A percentile compares a stretch with the other conserved stretches of the same genome.
Conservation (phyloP, 2,329 filamentous ascomycete genomes). For the Grosmannia penicillata region DNA sequence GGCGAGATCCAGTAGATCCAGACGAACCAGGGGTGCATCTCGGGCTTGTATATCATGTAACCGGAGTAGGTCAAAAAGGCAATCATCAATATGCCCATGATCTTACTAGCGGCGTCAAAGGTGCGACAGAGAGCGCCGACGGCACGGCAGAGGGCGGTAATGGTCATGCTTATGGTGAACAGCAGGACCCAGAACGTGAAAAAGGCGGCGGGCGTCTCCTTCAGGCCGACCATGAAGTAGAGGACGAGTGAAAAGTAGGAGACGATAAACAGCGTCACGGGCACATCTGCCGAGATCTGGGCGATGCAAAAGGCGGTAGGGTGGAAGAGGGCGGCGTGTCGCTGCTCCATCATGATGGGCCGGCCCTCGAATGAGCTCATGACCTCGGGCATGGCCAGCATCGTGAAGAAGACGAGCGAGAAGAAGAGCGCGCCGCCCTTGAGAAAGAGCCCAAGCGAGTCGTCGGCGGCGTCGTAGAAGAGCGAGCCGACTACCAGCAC, state of each 20-base stretch:
- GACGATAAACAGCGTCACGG: slow-evolving; percentile 46
- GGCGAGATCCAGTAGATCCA: slow-evolving; percentile 55
- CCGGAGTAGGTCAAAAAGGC: slow-evolving; percentile 53
- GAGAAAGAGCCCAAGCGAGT: slow-evolving; percentile 49
- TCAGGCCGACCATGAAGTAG: slow-evolving; percentile 65
- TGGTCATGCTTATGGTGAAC: slow-evolving; percentile 35
- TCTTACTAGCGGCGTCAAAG: slow-evolving; percentile 47
- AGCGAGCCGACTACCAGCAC: slow-evolving; percentile 61
- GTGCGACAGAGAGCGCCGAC: slow-evolving; percentile 45
- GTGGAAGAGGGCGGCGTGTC: slow-evolving; percentile 33
- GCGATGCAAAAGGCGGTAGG: slow-evolving; percentile 43
- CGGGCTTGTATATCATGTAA: slow-evolving; percentile 52
- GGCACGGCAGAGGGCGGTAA: slow-evolving; percentile 47
- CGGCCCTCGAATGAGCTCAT: slow-evolving; percentile 46
- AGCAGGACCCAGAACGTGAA: slow-evolving; percentile 48
- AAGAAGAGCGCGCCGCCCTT: slow-evolving; percentile 35
- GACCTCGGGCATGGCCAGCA: slow-evolving; percentile 64
- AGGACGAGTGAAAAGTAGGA: slow-evolving; percentile 55
- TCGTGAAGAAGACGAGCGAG: slow-evolving; percentile 33
- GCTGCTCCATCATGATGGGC: slow-evolving; percentile 40
- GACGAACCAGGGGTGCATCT: slow-evolving; percentile 47
- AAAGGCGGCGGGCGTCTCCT: slow-evolving; percentile 49
- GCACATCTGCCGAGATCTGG: slow-evolving; percentile 42
- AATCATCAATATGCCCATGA: slow-evolving; percentile 41
- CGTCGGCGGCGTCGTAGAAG: slow-evolving; percentile 53